Evolutionary conservation across 306 rosid genomes (phyloP).

Genomic region (Myrica gale): DNA sequence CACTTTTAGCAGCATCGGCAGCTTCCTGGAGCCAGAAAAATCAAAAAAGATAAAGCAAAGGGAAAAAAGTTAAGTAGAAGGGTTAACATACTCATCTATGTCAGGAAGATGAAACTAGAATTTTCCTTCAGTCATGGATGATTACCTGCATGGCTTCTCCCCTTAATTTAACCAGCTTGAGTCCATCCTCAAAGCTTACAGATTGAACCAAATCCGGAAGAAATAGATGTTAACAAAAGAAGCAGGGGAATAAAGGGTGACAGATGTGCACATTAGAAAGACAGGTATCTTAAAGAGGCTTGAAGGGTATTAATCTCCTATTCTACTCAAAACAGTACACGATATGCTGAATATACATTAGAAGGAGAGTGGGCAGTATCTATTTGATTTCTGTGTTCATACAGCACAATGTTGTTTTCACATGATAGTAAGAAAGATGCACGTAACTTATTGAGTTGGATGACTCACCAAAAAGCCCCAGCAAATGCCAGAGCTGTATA

Average conservation of each 20-base stretch:
- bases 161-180: constrained; percentile 87
- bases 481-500: constrained; percentile 95
- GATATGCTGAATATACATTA: constrained; percentile 1
- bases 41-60: neutral
- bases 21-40: constrained; percentile 64
- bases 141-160: constrained; percentile 99
- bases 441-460: constrained; percentile 1
- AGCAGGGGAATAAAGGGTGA: constrained; percentile 6
- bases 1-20: constrained; percentile 77
- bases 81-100: constrained; percentile 9
- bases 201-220: constrained; percentile 29
- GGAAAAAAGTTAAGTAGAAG: constrained; percentile 5
- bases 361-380: constrained; percentile 3
- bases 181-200: constrained; percentile 96
- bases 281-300: constrained; percentile 10
- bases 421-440: neutral
- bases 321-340: neutral
- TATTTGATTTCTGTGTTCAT: constrained; percentile 2
- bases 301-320: neutral
- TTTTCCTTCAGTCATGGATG: constrained; percentile 20
- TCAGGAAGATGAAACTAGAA: constrained; percentile 1
- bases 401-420: constrained; percentile 12
- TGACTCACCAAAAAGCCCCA: constrained; percentile 80
- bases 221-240: constrained; percentile 22
- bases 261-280: constrained; percentile 18